phyloP scores from a whole-genome alignment of 2,329 filamentous ascomycete species.

The Boeremia lycopersici region DNA sequence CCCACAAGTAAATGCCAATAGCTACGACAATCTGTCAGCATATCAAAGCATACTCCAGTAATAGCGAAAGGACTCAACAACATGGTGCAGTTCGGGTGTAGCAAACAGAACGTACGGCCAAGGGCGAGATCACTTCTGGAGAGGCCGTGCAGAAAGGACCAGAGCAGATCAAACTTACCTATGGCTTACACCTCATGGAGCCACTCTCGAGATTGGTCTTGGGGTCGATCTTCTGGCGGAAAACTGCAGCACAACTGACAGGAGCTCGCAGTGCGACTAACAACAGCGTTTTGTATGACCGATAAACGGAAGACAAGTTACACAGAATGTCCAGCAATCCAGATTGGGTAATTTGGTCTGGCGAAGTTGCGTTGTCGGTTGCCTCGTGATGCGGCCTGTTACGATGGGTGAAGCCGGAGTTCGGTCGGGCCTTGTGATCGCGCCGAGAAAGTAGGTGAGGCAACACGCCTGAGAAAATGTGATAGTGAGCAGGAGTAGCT shows the following conservation, averaged over 20 bases:
- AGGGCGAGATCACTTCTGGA: not conserved
- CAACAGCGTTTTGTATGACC: not conserved
- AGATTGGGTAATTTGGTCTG: not conserved
- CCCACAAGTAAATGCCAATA: conserved; percentile 13
- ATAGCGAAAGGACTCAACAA: not conserved
- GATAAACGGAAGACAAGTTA: not conserved
- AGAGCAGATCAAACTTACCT: not conserved
- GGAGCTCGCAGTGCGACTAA: not conserved
- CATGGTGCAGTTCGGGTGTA: not conserved
- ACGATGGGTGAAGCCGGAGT: not conserved
- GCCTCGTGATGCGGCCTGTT: conserved; percentile 13
- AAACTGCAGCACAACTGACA: not conserved
- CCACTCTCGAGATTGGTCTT: not conserved
- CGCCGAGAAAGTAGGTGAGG: not conserved
- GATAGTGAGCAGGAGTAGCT: not conserved
- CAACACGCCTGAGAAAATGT: not conserved
- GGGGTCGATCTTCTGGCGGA: not conserved
- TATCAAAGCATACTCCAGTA: not conserved
- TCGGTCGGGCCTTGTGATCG: not conserved
- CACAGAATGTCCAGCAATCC: not conserved
- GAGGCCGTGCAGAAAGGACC: not conserved
- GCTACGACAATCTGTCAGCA: conserved; percentile 11
- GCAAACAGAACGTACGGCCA: too few relatives aligned
- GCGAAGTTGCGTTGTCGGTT: not conserved
- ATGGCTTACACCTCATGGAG: conserved; percentile 7